A percentile compares a stretch with the other conserved stretches of the same genome.
These are phyloP conservation scores for Striga asiatica DNA, from an alignment of 257 asterid genomes.

Conservation along the genomic window DNA sequence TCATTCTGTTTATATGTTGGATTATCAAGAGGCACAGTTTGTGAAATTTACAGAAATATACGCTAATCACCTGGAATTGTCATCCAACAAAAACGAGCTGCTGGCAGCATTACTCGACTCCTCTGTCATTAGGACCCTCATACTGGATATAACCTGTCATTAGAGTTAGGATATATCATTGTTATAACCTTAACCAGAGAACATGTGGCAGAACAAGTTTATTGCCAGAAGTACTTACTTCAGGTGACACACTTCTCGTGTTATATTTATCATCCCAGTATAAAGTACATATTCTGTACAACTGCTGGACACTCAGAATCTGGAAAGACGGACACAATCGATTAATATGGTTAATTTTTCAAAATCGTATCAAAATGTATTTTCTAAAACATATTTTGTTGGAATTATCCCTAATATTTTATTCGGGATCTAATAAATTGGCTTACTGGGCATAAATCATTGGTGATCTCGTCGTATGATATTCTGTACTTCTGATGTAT, in stretches of 20 bases:
- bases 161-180: no score
- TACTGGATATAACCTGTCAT: constrained; percentile 81
- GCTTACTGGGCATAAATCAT: constrained; percentile 98
- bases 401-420: no score
- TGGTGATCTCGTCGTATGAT: constrained; percentile 20
- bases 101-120: constrained; percentile 75
- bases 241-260: constrained; percentile 88
- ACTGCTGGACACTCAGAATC: constrained; percentile 96
- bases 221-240: no score
- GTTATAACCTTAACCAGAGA: no score
- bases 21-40: no score
- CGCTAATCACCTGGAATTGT: constrained; percentile 72
- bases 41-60: no score
- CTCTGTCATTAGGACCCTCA: constrained; percentile 96
- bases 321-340: constrained; percentile 26
- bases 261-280: constrained; percentile 96
- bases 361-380: background rate
- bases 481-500: background rate
- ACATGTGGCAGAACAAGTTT: no score
- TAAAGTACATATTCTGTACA: constrained; percentile 87
- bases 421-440: constrained; percentile 5
- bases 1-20: no score
- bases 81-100: constrained; percentile 88
- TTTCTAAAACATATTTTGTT: background rate
- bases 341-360: background rate